A percentile compares a stretch with the other conserved stretches of the same genome.
Conservation (phyloP, 768 basidiomycete species). For the Leccinum boreale region DNA sequence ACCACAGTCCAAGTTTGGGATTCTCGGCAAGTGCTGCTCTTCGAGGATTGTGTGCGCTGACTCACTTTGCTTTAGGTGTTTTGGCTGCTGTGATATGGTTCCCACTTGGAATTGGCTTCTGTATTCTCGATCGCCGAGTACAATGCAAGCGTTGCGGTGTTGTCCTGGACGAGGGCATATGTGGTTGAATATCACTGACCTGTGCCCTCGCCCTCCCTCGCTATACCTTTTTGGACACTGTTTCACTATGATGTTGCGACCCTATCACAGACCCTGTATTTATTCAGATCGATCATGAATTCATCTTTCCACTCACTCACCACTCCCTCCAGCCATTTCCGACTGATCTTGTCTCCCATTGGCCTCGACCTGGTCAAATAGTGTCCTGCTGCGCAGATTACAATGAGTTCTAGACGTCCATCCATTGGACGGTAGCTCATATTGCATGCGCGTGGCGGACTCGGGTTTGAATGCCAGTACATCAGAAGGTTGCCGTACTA, state of each 20-base stretch:
- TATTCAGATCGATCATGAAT: conserved; percentile 6
- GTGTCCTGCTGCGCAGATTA: too few relatives aligned
- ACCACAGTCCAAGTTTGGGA: conserved; percentile 58
- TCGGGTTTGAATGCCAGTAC: background rate
- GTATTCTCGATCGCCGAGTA: conserved; percentile 70
- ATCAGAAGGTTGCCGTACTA: background rate
- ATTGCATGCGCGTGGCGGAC: too few relatives aligned
- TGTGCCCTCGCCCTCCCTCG: background rate
- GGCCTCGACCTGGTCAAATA: background rate
- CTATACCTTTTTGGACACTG: background rate
- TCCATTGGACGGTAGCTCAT: too few relatives aligned
- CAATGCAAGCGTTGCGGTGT: conserved; percentile 54
- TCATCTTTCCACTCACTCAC: background rate
- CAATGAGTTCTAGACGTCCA: too few relatives aligned
- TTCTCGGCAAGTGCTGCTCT: conserved; percentile 52
- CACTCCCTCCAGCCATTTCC: background rate
- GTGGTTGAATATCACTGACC: conserved; percentile 16
- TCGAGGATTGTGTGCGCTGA: background rate
- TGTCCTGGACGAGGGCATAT: conserved; percentile 37
- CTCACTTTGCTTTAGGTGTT: conserved; percentile 45
- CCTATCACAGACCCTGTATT: conserved; percentile 13
- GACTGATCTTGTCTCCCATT: background rate
- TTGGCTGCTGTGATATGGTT: conserved; percentile 87
- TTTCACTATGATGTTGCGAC: background rate
- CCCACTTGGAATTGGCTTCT: conserved; percentile 75